These are phyloP conservation scores for Poa pratensis DNA, from an alignment of 176 grass and related monocot species.

Conservation along the genomic window DNA sequence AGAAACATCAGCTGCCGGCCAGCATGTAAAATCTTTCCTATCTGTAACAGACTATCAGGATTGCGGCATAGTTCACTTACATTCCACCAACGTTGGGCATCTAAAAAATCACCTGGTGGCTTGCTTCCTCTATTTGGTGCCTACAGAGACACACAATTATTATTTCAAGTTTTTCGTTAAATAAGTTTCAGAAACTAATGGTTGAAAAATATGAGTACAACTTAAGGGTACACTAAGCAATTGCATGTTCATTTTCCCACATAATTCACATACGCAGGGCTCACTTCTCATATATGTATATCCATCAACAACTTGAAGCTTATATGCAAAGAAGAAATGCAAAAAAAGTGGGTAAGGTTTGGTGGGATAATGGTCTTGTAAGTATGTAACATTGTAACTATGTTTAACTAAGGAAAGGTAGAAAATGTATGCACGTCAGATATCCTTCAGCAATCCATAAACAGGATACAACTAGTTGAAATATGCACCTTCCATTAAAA, in stretches of 20 bases:
- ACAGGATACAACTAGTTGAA: conserved; percentile 1
- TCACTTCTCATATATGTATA: background rate
- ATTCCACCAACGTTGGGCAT: conserved; percentile 86
- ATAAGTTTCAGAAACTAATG: conserved; percentile 11
- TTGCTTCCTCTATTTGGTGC: conserved; percentile 72
- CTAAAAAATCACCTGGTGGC: conserved; percentile 59
- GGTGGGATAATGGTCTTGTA: conserved; percentile 1
- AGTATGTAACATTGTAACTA: background rate
- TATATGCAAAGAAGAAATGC: background rate
- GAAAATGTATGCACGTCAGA: background rate
- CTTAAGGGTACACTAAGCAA: background rate
- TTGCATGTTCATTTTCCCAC: conserved; percentile 4
- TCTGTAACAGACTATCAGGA: background rate
- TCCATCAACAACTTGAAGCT: background rate
- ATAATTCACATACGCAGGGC: background rate
- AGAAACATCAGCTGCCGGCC: conserved; percentile 12
- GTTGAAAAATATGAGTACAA: conserved; percentile 5
- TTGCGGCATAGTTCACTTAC: conserved; percentile 57
- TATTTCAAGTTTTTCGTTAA: background rate
- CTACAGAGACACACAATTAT: conserved; percentile 50
- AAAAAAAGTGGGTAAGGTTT: background rate
- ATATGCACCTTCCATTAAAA: background rate
- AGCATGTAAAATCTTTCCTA: background rate
- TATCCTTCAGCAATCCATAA: background rate
- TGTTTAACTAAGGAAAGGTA: background rate